Conservation (phyloP, 345 rosid genomes). For the Ailanthus altissimus region DNA sequence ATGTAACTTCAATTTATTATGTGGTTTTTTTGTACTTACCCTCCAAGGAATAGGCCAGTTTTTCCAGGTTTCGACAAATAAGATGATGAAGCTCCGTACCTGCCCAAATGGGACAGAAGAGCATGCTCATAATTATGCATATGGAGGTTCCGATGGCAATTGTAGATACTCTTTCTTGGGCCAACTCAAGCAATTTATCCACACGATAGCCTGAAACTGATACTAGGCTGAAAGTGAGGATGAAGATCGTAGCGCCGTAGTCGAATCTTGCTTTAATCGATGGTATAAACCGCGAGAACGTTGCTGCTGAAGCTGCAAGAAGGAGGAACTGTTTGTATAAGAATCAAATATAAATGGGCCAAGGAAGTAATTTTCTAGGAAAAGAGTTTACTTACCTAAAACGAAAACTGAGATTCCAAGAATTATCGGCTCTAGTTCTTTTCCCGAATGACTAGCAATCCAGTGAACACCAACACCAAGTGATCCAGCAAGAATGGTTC, state of each 20-base stretch:
- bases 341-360: not conserved
- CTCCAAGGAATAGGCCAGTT: constrained; percentile 60
- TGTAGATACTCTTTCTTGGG: constrained; percentile 63
- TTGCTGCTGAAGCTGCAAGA: constrained; percentile 64
- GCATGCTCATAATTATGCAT: constrained; percentile 57
- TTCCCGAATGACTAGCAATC: constrained; percentile 61
- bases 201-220: constrained; percentile 66
- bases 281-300: constrained; percentile 79
- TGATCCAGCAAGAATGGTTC: constrained; percentile 65
- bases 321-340: not conserved
- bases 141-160: constrained; percentile 61
- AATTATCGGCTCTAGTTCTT: constrained; percentile 49
- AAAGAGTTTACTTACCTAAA: constrained; percentile 47
- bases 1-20: not conserved
- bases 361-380: not conserved
- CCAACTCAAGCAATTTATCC: constrained; percentile 54
- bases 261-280: constrained; percentile 66
- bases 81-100: constrained; percentile 70
- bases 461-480: constrained; percentile 66
- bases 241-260: constrained; percentile 74
- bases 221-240: constrained; percentile 76
- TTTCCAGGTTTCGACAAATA: constrained; percentile 53
- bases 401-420: constrained; percentile 59
- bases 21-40: constrained; percentile 36
- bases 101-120: constrained; percentile 75